These are phyloP conservation scores for Colletotrichum sp. DNA, from an alignment of 2,329 filamentous ascomycete species.

Conservation along the genomic window DNA sequence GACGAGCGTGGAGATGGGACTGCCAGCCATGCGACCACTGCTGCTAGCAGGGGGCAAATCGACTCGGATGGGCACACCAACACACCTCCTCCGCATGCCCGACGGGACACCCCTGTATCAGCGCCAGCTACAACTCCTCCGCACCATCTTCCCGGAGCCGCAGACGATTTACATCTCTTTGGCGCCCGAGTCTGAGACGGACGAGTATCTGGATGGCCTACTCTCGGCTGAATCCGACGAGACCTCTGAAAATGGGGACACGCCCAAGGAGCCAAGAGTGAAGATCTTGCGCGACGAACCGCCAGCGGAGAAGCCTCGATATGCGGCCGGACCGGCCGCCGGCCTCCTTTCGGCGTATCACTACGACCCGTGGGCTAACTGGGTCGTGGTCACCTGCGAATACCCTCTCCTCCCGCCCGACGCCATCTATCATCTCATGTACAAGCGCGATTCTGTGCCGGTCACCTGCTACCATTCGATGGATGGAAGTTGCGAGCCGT, in stretches of 20 bases:
- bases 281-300: not conserved
- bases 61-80: conserved; percentile 33
- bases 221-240: conserved; percentile 1
- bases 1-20: not conserved
- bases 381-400: conserved; percentile 37
- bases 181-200: conserved; percentile 12
- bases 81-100: conserved; percentile 33
- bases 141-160: conserved; percentile 26
- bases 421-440: conserved; percentile 30
- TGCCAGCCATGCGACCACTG: conserved; percentile 27
- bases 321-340: conserved; percentile 15
- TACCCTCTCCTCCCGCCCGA: conserved; percentile 34
- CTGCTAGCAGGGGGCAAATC: conserved; percentile 36
- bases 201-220: conserved; percentile 8
- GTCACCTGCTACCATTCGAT: conserved; percentile 39
- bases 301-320: not conserved
- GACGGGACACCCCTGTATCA: conserved; percentile 31
- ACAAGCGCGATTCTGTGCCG: conserved; percentile 23
- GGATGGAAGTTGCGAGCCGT: conserved; percentile 34
- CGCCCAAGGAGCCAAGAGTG: not conserved
- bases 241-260: not conserved
- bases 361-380: conserved; percentile 27
- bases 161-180: conserved; percentile 31
- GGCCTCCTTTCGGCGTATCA: conserved; percentile 35
- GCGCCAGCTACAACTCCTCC: conserved; percentile 28